Conservation (phyloP, 257 asterid species). For the Nicotiana paniculata region DNA sequence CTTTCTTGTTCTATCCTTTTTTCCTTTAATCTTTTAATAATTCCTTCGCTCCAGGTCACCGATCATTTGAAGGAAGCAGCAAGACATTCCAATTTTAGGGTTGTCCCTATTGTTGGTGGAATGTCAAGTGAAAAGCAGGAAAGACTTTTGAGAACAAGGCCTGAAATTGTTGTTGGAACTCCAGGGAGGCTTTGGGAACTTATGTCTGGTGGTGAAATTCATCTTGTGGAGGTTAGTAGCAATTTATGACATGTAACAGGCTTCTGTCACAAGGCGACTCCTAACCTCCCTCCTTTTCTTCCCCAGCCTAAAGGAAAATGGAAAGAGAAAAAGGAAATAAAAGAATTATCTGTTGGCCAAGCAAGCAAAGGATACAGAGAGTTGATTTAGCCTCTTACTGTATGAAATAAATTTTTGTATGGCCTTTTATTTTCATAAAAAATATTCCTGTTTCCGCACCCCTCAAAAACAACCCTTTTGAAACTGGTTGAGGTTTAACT, state of each 20-base stretch:
- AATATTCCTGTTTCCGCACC: not conserved
- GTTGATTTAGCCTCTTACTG: not conserved
- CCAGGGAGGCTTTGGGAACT: constrained; percentile 99
- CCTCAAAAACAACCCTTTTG: not conserved
- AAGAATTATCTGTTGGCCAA: not conserved
- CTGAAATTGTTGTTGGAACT: constrained; percentile 98
- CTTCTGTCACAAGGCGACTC: not conserved
- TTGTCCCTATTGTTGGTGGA: constrained; percentile 93
- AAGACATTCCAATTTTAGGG: constrained; percentile 46
- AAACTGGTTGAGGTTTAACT: not conserved
- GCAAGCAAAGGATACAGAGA: not conserved
- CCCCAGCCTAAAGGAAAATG: not conserved
- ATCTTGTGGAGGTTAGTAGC: constrained; percentile 76
- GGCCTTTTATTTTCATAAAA: not conserved
- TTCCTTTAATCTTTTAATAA: not conserved
- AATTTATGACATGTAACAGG: not conserved
- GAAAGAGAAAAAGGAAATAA: not conserved
- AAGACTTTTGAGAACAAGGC: constrained; percentile 75
- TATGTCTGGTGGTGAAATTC: constrained; percentile 83
- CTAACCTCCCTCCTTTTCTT: not conserved
- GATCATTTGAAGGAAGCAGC: constrained; percentile 85
- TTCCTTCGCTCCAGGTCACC: constrained; percentile 48
- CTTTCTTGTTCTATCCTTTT: not conserved
- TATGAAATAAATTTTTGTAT: not conserved
- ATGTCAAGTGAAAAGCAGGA: constrained; percentile 93